These are phyloP conservation scores for rapeseed (Brassica napus) DNA, from an alignment of 345 rosid species.

Conservation along the genomic window DNA sequence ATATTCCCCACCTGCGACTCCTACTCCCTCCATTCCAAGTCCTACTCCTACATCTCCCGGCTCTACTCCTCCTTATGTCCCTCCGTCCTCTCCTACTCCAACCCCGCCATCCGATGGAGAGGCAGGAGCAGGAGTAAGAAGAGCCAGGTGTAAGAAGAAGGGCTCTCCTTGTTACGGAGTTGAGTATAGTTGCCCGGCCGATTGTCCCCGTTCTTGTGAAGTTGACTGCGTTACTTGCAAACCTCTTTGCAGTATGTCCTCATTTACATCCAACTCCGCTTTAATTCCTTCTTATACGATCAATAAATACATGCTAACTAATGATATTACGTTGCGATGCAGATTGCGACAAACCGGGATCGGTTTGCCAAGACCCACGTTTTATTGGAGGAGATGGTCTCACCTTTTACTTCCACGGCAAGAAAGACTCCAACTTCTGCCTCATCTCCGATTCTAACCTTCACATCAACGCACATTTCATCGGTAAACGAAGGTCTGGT, in stretches of 20 bases:
- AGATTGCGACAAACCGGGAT: slow-evolving; percentile 62
- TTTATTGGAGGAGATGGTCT: slow-evolving; percentile 68
- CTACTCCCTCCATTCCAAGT: slow-evolving; percentile 18
- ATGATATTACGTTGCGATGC: not conserved
- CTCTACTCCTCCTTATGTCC: slow-evolving; percentile 17
- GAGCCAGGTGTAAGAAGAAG: slow-evolving; percentile 44
- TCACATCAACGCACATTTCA: slow-evolving; percentile 61
- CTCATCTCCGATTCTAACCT: slow-evolving; percentile 55
- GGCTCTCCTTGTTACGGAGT: slow-evolving; percentile 47
- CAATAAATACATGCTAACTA: not conserved
- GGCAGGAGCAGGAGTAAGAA: slow-evolving; percentile 34
- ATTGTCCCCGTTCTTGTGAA: slow-evolving; percentile 54
- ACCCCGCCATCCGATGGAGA: slow-evolving; percentile 21
- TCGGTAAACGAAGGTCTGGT: slow-evolving; percentile 48
- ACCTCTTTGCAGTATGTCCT: slow-evolving; percentile 54
- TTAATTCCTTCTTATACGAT: not conserved
- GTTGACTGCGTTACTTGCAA: slow-evolving; percentile 68
- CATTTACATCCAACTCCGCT: not conserved
- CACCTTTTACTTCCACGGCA: slow-evolving; percentile 77
- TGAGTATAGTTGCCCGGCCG: slow-evolving; percentile 47
- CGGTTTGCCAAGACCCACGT: slow-evolving; percentile 67
- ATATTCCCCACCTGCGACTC: not conserved
- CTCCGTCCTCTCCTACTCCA: slow-evolving; percentile 22
- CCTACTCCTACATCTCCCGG: slow-evolving; percentile 20
- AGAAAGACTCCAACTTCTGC: slow-evolving; percentile 56